phyloP scores from a whole-genome alignment of 2,329 filamentous ascomycete species.

The Cladosporium sp. region DNA sequence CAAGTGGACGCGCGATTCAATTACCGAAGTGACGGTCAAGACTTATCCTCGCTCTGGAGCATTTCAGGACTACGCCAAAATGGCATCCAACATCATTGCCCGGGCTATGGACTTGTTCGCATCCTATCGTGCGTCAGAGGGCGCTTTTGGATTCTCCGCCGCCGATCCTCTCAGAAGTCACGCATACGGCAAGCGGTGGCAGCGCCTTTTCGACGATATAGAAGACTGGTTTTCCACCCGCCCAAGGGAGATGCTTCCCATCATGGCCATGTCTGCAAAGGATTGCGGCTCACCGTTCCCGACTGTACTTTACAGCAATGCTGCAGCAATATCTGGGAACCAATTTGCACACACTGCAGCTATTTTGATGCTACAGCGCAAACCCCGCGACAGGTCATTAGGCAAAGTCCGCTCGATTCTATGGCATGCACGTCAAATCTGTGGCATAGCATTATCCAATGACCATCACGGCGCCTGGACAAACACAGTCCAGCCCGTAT shows the following conservation, averaged over 20 bases:
- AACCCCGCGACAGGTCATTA: constrained; percentile 30
- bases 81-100: constrained; percentile 52
- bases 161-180: constrained; percentile 14
- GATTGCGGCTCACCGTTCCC: constrained; percentile 23
- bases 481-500: constrained; percentile 39
- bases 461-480: constrained; percentile 40
- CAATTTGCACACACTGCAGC: constrained; percentile 53
- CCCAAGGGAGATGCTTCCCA: constrained; percentile 21
- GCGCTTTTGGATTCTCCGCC: constrained; percentile 4
- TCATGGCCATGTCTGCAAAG: constrained; percentile 23
- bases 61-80: constrained; percentile 55
- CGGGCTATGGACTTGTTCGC: constrained; percentile 30
- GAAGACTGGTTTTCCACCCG: constrained; percentile 23
- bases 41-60: constrained; percentile 9
- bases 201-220: constrained; percentile 21
- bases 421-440: constrained; percentile 43
- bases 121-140: constrained; percentile 3
- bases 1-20: constrained; percentile 40
- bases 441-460: constrained; percentile 39
- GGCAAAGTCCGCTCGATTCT: constrained; percentile 33
- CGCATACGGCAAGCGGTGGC: constrained; percentile 19
- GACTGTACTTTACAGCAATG: constrained; percentile 42
- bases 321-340: constrained; percentile 41
- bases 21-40: constrained; percentile 34
- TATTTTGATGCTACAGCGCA: constrained; percentile 46